Evolutionary conservation across 148 eudicot species (phyloP), one percentile per base, ranked within the genome.

Genomic region (Camellia sinensis): DNA sequence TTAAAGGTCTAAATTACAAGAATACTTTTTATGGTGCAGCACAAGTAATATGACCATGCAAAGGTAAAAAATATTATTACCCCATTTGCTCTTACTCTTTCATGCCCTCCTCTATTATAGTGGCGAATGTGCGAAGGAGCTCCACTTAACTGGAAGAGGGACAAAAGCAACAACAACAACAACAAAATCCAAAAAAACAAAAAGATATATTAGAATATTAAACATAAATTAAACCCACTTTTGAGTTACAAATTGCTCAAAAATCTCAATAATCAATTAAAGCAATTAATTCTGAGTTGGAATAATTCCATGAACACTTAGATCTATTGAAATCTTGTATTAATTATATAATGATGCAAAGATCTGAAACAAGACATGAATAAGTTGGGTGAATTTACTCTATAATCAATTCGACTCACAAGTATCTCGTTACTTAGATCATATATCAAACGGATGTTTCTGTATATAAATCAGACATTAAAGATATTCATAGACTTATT

Each of bases 51-150:
- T 17, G 64, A 67, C 71, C 6, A 67, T 37, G 17, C 43, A 29
- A 29, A 3, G 57, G 17, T 9, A 29, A 65, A 65, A 2, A 3
- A 7, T 7, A n/a, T 21, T 37, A 40, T 67, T 67, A 67, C 71
- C 71, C 71, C 89, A 79, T 67, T 79, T 74, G 84, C 87, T 82
- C 87, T 79, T 66, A 85, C 81, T 79, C 91, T 82, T 8, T 66
- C 90, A 77, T 80, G 86, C 53, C 87, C 83, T 80, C 71, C 41
- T 21, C 29, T 22, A 21, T 29, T 1, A 29, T 29, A 29, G 37
- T 65, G 41, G 29, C 9, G 41, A 65, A 13, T 21, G 43, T 22
- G 43, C 9, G 4, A 65, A 65, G 68, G 37, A 65, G 68, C 84
- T 77, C 85, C 88, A 74, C 86, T 81, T 67, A 84, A 53, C 91